Conservation (phyloP, 495 filamentous ascomycete genomes). For the Astrocystis sublimbata region DNA sequence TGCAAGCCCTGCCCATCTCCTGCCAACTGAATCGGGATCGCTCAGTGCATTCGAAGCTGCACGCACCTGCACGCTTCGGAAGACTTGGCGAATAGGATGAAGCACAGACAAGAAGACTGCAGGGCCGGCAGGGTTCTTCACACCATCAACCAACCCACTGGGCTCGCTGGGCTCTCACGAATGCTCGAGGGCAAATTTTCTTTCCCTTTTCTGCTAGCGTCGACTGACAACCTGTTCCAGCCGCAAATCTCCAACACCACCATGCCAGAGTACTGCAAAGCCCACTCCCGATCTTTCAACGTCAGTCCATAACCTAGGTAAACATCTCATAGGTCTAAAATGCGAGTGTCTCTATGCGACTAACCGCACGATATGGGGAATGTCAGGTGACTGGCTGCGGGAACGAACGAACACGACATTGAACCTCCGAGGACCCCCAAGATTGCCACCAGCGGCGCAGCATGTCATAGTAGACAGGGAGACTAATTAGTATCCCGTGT, state of each 20-base stretch:
- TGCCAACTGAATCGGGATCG: constrained; percentile 3
- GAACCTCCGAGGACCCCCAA: background rate
- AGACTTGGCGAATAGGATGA: constrained; percentile 12
- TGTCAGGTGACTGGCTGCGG: background rate
- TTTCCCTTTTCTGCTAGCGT: background rate
- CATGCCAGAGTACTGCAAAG: constrained; percentile 3
- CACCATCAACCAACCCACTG: constrained; percentile 11
- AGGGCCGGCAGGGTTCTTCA: constrained; percentile 12
- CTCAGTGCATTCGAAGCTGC: constrained; percentile 1
- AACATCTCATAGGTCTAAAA: background rate
- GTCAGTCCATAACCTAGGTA: background rate
- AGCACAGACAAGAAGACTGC: background rate
- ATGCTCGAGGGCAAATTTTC: background rate
- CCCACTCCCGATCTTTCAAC: constrained; percentile 9
- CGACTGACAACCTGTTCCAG: no score
- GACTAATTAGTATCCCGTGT: background rate
- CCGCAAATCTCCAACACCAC: background rate
- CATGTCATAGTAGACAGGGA: background rate
- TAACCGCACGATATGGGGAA: constrained; percentile 5
- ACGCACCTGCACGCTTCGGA: constrained; percentile 8
- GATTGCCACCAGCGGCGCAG: background rate
- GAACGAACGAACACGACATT: background rate
- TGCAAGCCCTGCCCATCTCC: no score
- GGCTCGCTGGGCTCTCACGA: no score
- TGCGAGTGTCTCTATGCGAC: background rate